Base-by-base conservation (phyloP, 805 yeast species). In the Monosporozyma yasuniensis region DNA sequence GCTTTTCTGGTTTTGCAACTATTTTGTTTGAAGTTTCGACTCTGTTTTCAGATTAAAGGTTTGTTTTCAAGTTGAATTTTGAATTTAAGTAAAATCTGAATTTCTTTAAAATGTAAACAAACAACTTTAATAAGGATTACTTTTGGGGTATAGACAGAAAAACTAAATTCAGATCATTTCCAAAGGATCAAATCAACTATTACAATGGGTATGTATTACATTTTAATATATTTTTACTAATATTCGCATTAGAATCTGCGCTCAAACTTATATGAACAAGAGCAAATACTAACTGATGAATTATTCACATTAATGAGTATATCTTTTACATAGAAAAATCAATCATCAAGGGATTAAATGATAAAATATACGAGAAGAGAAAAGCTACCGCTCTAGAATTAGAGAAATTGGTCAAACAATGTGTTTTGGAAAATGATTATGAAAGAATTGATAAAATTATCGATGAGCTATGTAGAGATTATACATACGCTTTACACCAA, bases 401-500 rank as follows among this genome's bases (percentile, higher is more conserved):
- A 32, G 98, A 93, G 61, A 79, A 82, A 51, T 74, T 82, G 18
- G 87, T 91, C 25, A 83, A 88, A 50, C 77, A 82, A 42, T 80
- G 85, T 48, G 53, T 64, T 9, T 47, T 50, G 3, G 67, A 64
- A 23, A 61, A 58, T n/a, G 62, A 65, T 42, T 64, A 56, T 46
- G 58, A 52, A 12, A 50, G 61, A 42, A 78, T 83, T 49, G 65
- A 61, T 43, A 67, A 67, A 25, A 76, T 79, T 51, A 85, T 91
- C 42, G 82, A 78, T 51, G 95, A 89, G 61, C 71, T 93, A 50
- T 76, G 87, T 46, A 72, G 82, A 39, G 89, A 84, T 56, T 84
- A 79, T 61, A 88, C 91, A 0, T 84, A 87, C 71, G 79, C 96
- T 39, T 78, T 85, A 50, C 86, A 90, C 72, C 82, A 87, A 68